A percentile compares a stretch with the other conserved stretches of the same genome.
Conservation (phyloP, 352 stramenopile species). For the Globisporangium heterothallicum region DNA sequence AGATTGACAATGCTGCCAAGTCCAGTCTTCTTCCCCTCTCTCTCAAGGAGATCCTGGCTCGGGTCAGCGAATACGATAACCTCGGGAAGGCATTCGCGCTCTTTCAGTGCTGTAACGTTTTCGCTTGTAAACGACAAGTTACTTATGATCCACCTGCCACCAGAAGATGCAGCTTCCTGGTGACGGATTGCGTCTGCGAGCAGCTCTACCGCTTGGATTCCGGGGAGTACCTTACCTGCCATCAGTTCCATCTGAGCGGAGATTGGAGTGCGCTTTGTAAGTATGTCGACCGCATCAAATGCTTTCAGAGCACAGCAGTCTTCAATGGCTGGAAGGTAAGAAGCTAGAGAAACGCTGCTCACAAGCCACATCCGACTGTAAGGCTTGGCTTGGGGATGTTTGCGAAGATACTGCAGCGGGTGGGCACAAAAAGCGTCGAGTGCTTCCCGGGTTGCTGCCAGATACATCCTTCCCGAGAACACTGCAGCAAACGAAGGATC, state of each 20-base stretch:
- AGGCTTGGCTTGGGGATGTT: slow-evolving; percentile 16
- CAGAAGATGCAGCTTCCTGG: neutral
- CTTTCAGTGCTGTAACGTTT: slow-evolving; percentile 26
- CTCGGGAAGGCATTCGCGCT: slow-evolving; percentile 45
- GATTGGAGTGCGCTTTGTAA: slow-evolving; percentile 24
- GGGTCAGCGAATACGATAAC: slow-evolving; percentile 38
- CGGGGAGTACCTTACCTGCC: slow-evolving; percentile 25
- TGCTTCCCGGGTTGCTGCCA: slow-evolving; percentile 31
- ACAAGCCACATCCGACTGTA: slow-evolving; percentile 40
- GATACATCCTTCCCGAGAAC: slow-evolving; percentile 47
- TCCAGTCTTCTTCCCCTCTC: slow-evolving; percentile 12
- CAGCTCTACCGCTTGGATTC: slow-evolving; percentile 17
- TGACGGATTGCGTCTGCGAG: slow-evolving; percentile 19
- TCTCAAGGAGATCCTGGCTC: slow-evolving; percentile 12
- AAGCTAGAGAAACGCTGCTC: slow-evolving; percentile 8
- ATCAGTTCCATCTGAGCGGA: slow-evolving; percentile 35
- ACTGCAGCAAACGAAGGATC: slow-evolving; percentile 34
- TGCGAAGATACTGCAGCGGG: slow-evolving; percentile 42
- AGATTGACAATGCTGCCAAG: slow-evolving; percentile 13
- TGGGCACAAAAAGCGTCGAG: slow-evolving; percentile 33
- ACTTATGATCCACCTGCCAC: slow-evolving; percentile 36
- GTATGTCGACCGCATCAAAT: slow-evolving; percentile 23
- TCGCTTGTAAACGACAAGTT: slow-evolving; percentile 41
- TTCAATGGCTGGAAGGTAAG: neutral
- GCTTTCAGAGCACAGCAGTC: slow-evolving; percentile 12